Percentiles rank a stretch among this genome's conserved stretches.
phyloP scores from a whole-genome alignment of 1,284 basidiomycete genomes.

The Volvariella volvacea region DNA sequence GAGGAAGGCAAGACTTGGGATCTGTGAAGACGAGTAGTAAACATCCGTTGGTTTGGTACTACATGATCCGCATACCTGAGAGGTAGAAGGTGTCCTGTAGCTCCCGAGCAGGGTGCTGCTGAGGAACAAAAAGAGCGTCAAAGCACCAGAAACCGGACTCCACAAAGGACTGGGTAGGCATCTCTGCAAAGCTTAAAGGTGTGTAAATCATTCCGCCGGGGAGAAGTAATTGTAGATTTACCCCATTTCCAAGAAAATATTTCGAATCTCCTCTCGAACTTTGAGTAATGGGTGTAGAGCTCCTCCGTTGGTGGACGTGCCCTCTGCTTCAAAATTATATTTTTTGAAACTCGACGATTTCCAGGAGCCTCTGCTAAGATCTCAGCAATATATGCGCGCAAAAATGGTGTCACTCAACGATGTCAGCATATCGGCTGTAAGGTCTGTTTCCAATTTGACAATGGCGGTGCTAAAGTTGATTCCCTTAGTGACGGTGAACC shows the following conservation, averaged over 20 bases:
- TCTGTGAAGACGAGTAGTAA: conserved; percentile 41
- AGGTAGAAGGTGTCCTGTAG: conserved; percentile 99
- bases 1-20: conserved; percentile 72
- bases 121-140: conserved; percentile 96
- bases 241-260: conserved; percentile 99
- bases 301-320: conserved; percentile 82
- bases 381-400: conserved; percentile 4
- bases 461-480: conserved; percentile 85
- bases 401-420: conserved; percentile 48
- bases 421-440: conserved; percentile 92
- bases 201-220: background rate
- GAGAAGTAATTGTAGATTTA: conserved; percentile 26
- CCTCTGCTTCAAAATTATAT: conserved; percentile 99
- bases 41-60: background rate
- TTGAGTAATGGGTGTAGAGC: conserved; percentile 96
- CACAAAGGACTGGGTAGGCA: conserved; percentile 98
- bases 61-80: conserved; percentile 51
- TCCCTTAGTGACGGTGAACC: conserved; percentile 90
- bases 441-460: conserved; percentile 96
- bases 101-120: conserved; percentile 98
- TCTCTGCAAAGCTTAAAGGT: conserved; percentile 83
- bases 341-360: conserved; percentile 92
- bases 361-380: conserved; percentile 71
- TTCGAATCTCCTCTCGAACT: conserved; percentile 96
- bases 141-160: conserved; percentile 99